Percentiles rank a stretch among this genome's conserved stretches.
These are phyloP conservation scores for Phylloboletellus chloephorus DNA, from an alignment of 1,284 basidiomycete species.

Conservation along the genomic window DNA sequence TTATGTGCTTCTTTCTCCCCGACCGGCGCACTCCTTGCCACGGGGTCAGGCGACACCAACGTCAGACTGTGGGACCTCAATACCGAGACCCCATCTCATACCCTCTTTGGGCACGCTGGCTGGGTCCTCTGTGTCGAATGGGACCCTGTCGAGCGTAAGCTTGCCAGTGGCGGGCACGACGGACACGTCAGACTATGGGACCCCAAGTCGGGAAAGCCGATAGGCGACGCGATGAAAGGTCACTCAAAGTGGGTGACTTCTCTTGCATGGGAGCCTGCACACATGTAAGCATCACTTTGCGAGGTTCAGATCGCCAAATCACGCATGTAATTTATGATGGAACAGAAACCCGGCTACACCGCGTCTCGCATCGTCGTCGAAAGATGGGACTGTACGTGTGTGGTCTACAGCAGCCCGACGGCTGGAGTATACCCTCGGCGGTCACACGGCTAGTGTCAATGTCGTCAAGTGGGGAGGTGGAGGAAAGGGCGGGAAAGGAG, in stretches of 20 bases:
- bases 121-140: constrained; percentile 98
- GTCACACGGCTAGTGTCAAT: constrained; percentile 93
- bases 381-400: constrained; percentile 92
- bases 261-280: constrained; percentile 95
- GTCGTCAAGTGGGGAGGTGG: constrained; percentile 94
- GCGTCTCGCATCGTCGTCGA: constrained; percentile 92
- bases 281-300: constrained; percentile 51
- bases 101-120: constrained; percentile 83
- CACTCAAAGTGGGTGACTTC: constrained; percentile 97
- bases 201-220: constrained; percentile 78
- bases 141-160: constrained; percentile 86
- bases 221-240: constrained; percentile 83
- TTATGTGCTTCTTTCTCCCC: constrained; percentile 95
- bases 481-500: constrained; percentile 59
- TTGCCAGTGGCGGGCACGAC: constrained; percentile 91
- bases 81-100: constrained; percentile 89
- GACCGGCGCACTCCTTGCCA: constrained; percentile 85
- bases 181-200: constrained; percentile 90
- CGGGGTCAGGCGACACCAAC: constrained; percentile 92
- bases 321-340: constrained; percentile 6
- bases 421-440: constrained; percentile 84
- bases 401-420: constrained; percentile 79
- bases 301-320: constrained; percentile 1
- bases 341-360: constrained; percentile 65
- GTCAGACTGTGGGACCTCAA: constrained; percentile 93